Conservation (phyloP, 2,329 filamentous ascomycete species). For the Aspergillus tamarii region DNA sequence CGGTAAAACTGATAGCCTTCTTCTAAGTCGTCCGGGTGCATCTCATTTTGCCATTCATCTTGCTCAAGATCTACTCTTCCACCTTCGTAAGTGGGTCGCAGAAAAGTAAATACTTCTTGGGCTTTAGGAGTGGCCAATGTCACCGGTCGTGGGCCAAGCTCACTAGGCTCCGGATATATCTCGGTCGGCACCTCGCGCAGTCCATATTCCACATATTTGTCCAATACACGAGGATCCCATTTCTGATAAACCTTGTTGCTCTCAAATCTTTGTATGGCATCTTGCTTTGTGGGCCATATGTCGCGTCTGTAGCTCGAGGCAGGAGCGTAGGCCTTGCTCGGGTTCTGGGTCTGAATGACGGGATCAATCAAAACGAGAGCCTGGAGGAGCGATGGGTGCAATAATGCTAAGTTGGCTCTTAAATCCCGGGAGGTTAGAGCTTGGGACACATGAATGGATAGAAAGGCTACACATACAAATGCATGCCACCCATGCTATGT, state of each 20-base stretch:
- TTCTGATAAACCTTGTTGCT: background rate
- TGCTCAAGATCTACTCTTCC: slow-evolving; percentile 7
- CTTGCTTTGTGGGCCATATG: slow-evolving; percentile 2
- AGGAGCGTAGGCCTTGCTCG: background rate
- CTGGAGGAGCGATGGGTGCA: slow-evolving; percentile 6
- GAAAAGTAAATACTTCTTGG: slow-evolving; percentile 6
- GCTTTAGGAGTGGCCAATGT: slow-evolving; percentile 9
- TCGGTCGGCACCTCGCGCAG: slow-evolving; percentile 3
- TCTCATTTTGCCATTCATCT: slow-evolving; percentile 34
- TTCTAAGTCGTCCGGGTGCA: slow-evolving; percentile 28
- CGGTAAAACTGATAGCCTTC: slow-evolving; percentile 34
- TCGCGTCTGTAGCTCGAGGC: slow-evolving; percentile 6
- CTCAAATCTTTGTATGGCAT: slow-evolving; percentile 3
- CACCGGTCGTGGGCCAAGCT: background rate
- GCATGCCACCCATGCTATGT: slow-evolving; percentile 80
- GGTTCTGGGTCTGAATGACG: background rate
- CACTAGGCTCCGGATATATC: background rate
- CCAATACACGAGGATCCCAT: slow-evolving; percentile 1
- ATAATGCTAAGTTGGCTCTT: slow-evolving; percentile 2
- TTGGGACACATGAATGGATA: background rate
- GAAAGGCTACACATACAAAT: slow-evolving; percentile 48
- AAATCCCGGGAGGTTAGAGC: background rate
- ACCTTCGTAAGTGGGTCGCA: slow-evolving; percentile 5
- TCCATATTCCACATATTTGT: slow-evolving; percentile 7
- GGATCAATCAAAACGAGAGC: slow-evolving; percentile 7